Percentiles rank a stretch among this genome's conserved stretches.
These are phyloP conservation scores for Rosa rugosa DNA, from an alignment of 306 rosid species.

Conservation along the genomic window DNA sequence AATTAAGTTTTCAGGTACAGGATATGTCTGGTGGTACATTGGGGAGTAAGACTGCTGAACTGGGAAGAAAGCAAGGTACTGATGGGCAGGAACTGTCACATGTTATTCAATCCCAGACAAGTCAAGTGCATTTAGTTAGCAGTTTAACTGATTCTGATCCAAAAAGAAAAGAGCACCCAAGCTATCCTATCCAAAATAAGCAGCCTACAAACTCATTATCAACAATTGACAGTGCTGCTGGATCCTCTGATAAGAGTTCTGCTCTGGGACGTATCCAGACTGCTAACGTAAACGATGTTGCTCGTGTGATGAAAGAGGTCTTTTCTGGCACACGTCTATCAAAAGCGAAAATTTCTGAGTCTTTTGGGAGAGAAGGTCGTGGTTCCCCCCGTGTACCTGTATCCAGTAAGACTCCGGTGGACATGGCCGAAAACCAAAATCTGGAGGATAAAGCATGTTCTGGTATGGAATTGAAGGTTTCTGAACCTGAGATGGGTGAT, in stretches of 20 bases:
- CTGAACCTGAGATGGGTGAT: not conserved
- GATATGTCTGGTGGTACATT: constrained; percentile 44
- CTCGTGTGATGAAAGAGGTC: constrained; percentile 98
- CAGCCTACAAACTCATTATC: constrained; percentile 46
- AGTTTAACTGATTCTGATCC: constrained; percentile 54
- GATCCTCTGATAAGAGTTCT: constrained; percentile 61
- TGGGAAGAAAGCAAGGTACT: constrained; percentile 40
- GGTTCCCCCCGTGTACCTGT: constrained; percentile 32
- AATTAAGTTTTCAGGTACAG: constrained; percentile 43
- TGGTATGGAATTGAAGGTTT: not conserved
- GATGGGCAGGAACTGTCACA: constrained; percentile 42
- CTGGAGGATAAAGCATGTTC: constrained; percentile 37
- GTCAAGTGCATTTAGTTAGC: constrained; percentile 47
- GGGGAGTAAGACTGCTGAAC: constrained; percentile 39
- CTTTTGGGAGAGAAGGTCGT: constrained; percentile 54
- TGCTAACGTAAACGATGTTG: constrained; percentile 84
- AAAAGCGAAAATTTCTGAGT: constrained; percentile 56
- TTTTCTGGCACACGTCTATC: constrained; percentile 83
- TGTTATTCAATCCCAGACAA: constrained; percentile 49
- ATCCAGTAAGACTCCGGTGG: constrained; percentile 38
- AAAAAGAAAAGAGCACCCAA: constrained; percentile 64
- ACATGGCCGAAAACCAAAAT: constrained; percentile 32
- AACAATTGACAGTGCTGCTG: constrained; percentile 50
- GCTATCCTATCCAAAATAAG: constrained; percentile 52
- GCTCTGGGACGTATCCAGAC: constrained; percentile 67